Conservation (phyloP, 2,329 filamentous ascomycete genomes). For the Talaromyces pinophilus region DNA sequence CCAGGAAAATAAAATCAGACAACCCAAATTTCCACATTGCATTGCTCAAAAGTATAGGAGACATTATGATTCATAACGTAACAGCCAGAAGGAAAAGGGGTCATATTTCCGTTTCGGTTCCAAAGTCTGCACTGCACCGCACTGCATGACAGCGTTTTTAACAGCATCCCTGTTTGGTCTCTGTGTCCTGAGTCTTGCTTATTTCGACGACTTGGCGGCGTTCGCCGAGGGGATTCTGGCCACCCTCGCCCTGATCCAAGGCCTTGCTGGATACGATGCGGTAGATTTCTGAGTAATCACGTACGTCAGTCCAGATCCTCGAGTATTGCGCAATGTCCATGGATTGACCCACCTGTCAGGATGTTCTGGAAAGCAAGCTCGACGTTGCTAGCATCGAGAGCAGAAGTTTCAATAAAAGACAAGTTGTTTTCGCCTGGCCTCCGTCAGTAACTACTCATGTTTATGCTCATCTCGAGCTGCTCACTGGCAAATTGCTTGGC, state of each 20-base stretch:
- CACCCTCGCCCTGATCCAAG: conserved; percentile 81
- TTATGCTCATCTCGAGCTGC: conserved; percentile 32
- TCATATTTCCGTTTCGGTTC: conserved; percentile 30
- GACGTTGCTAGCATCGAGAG: conserved; percentile 97
- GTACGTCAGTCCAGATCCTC: conserved; percentile 21
- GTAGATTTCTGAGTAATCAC: conserved; percentile 77
- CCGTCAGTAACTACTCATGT: conserved; percentile 19
- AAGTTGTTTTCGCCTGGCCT: conserved; percentile 87
- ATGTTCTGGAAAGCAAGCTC: conserved; percentile 99
- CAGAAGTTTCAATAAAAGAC: conserved; percentile 98
- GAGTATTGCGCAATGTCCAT: conserved; percentile 20
- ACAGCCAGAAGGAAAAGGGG: conserved; percentile 29
- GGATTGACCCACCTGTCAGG: conserved; percentile 75
- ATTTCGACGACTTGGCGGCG: conserved; percentile 80
- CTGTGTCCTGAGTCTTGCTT: conserved; percentile 78
- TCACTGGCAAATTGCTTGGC: conserved; percentile 96
- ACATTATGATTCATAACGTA: conserved; percentile 41
- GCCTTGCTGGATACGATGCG: conserved; percentile 98
- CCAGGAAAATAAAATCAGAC: not conserved
- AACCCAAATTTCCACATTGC: conserved; percentile 12
- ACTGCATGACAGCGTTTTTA: conserved; percentile 29
- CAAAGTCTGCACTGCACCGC: conserved; percentile 12
- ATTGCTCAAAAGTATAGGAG: conserved; percentile 40
- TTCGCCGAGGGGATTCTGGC: conserved; percentile 75
- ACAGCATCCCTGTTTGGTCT: conserved; percentile 62